Evolutionary conservation across 2,329 filamentous ascomycete species (phyloP).

Genomic region (Fusarium sp.): DNA sequence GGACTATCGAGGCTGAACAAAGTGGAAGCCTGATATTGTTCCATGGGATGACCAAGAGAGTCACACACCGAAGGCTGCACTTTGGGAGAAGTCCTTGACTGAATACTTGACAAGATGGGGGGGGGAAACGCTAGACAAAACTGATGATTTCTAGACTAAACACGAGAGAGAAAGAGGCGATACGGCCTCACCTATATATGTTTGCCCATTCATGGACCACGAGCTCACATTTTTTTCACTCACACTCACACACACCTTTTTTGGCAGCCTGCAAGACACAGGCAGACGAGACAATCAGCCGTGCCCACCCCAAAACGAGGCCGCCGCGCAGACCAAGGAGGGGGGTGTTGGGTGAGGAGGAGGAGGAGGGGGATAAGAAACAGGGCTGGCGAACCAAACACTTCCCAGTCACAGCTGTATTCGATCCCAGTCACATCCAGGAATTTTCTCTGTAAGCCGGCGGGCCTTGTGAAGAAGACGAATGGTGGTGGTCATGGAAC

Average conservation of each 20-base stretch:
- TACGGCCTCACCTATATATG: slow-evolving; percentile 36
- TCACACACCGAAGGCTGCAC: slow-evolving; percentile 39
- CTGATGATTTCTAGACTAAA: background rate
- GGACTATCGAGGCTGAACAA: slow-evolving; percentile 29
- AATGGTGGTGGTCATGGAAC: slow-evolving; percentile 42
- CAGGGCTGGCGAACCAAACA: slow-evolving; percentile 19
- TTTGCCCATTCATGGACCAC: slow-evolving; percentile 9
- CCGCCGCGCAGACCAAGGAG: slow-evolving; percentile 22
- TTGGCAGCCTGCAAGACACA: slow-evolving; percentile 31
- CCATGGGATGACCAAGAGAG: slow-evolving; percentile 31
- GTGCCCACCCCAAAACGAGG: slow-evolving; percentile 25
- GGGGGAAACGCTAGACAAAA: slow-evolving; percentile 26
- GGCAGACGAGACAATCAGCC: slow-evolving; percentile 31
- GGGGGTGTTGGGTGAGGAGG: slow-evolving; percentile 13
- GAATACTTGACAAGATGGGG: slow-evolving; percentile 21
- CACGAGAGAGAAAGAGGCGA: slow-evolving; percentile 13
- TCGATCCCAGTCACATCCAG: slow-evolving; percentile 37
- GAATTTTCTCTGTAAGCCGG: slow-evolving; percentile 26
- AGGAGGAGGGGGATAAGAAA: slow-evolving; percentile 10
- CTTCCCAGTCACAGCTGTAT: slow-evolving; percentile 25
- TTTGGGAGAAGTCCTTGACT: background rate
- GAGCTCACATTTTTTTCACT: slow-evolving; percentile 6
- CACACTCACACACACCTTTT: slow-evolving; percentile 4
- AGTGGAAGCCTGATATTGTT: slow-evolving; percentile 34
- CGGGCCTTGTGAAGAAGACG: slow-evolving; percentile 33